Evolutionary conservation across 345 rosid genomes (phyloP), one percentile per base, ranked within the genome.

Genomic region (Rhodomyrtus tomentosa): DNA sequence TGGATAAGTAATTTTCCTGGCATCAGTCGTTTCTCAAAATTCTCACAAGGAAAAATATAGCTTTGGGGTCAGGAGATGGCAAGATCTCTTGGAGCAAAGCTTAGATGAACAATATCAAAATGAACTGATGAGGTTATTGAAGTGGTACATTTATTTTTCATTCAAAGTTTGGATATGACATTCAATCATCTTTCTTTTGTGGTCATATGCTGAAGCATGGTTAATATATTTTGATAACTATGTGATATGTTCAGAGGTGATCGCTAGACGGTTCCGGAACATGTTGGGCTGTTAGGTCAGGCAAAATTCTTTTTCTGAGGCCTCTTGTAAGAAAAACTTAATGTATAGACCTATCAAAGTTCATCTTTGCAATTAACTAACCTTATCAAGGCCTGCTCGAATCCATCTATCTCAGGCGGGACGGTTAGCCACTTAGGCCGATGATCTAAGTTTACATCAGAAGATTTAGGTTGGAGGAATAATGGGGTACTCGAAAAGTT

Each of bases 11-110:
- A 32, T 32, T 62, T 32, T 62, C 5, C 0, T 32, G 5, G 6
- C 1, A 0, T 16, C 7, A 32, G 6, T 32, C 10, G 7, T 9
- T 2, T 62, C 3, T 16, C 3, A 5, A 5, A 38, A 32, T 62
- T 62, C 3, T 62, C 1, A 8, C 7, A 62, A 62, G 22, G 74
- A 62, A 62, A 62, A 62, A 32, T 29, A 29, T 62, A 15, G 40
- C 32, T 29, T 10, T 62, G 16, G 74, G 42, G 32, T 11, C 8
- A 62, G 74, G 74, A 62, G 42, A 62, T 32, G 2, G 2, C 9
- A 59, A 29, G 74, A 29, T 62, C 3, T 29, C 40, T 29, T 29
- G 40, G 40, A 59, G 40, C 10, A 18, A 16, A 29, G 20, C 42
- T 32, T 32, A 29, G 11, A 29, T 62, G 40, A 62, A 2, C 36